These are phyloP conservation scores for Prunus persica DNA, from an alignment of 306 rosid species.

Conservation along the genomic window DNA sequence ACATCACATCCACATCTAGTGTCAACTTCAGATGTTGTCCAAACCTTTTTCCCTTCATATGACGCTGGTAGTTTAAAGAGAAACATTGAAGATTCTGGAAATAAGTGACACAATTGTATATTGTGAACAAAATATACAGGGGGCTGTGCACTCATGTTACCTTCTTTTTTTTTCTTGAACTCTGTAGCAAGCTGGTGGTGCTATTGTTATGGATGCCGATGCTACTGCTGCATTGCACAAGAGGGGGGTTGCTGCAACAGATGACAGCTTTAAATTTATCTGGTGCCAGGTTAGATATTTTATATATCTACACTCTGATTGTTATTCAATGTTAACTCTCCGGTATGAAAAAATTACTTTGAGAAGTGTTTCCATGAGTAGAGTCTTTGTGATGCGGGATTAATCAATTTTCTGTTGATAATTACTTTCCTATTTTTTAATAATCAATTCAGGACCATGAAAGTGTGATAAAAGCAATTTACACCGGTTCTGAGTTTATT, in stretches of 20 bases:
- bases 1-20: conserved; percentile 4
- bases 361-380: background rate
- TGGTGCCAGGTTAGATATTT: conserved; percentile 59
- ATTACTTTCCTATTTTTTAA: conserved; percentile 12
- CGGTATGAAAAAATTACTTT: background rate
- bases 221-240: conserved; percentile 80
- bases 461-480: conserved; percentile 75
- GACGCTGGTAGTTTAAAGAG: background rate
- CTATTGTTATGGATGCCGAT: conserved; percentile 87
- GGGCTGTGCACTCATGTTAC: background rate
- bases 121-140: background rate
- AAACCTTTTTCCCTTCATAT: background rate
- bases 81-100: background rate
- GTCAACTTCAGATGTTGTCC: conserved; percentile 2
- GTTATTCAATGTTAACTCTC: background rate
- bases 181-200: conserved; percentile 87
- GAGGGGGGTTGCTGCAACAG: conserved; percentile 63
- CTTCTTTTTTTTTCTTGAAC: background rate
- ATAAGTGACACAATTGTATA: background rate
- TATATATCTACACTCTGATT: background rate
- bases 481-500: conserved; percentile 70
- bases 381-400: background rate
- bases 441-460: conserved; percentile 62
- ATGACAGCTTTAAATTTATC: conserved; percentile 80
- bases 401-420: conserved; percentile 1